phyloP scores from a whole-genome alignment of 176 grass and related monocot species.

The Eragrostis nindensis region DNA sequence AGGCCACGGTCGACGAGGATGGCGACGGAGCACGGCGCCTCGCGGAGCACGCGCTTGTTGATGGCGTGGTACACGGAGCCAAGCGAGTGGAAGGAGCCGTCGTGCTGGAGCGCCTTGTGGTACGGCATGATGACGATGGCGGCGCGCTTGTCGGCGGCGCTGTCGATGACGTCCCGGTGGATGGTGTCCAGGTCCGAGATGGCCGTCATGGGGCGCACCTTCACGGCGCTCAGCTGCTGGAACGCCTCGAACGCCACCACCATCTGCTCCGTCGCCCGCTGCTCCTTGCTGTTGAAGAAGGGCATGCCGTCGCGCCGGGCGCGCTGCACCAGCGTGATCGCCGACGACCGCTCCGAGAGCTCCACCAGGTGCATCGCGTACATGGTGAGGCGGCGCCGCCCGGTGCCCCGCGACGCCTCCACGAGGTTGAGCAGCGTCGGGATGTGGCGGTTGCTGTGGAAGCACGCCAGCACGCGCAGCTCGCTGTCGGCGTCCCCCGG shows the following conservation, averaged over 20 bases:
- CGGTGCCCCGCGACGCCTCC: slow-evolving; percentile 66
- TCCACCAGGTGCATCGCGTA: slow-evolving; percentile 89
- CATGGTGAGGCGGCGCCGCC: slow-evolving; percentile 42
- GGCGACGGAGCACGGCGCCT: slow-evolving; percentile 71
- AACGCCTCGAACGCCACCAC: slow-evolving; percentile 87
- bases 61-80: slow-evolving; percentile 64
- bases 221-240: slow-evolving; percentile 70
- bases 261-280: slow-evolving; percentile 44
- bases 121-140: slow-evolving; percentile 74
- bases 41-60: slow-evolving; percentile 71
- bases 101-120: slow-evolving; percentile 61
- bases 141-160: slow-evolving; percentile 54
- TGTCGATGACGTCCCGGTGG: slow-evolving; percentile 73
- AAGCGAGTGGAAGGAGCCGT: slow-evolving; percentile 62
- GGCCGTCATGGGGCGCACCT: slow-evolving; percentile 69
- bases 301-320: slow-evolving; percentile 58
- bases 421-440: slow-evolving; percentile 77
- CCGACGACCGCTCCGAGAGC: slow-evolving; percentile 80
- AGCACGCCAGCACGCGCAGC: slow-evolving; percentile 83
- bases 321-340: slow-evolving; percentile 74
- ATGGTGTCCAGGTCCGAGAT: slow-evolving; percentile 75
- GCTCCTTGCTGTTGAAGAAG: slow-evolving; percentile 54
- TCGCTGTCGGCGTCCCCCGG: slow-evolving; percentile 38
- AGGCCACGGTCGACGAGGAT: slow-evolving; percentile 84
- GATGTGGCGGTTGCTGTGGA: slow-evolving; percentile 65